Evolutionary conservation across 768 basidiomycete genomes (phyloP), one percentile per base, ranked within the genome.

Genomic region (Xerocomus spinulosus): DNA sequence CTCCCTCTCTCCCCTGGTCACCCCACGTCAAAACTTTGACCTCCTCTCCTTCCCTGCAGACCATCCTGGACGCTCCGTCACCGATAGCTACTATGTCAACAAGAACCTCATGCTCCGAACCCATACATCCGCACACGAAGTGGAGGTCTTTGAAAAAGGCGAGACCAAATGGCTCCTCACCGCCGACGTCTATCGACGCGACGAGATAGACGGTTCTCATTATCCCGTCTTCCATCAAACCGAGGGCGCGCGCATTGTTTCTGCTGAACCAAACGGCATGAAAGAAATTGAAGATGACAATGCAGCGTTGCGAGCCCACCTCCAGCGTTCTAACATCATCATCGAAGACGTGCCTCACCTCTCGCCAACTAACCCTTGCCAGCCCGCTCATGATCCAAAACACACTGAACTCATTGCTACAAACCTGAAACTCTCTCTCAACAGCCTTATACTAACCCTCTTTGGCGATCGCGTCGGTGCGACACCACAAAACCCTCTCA

Each of bases 161-260:
- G 74, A 85, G 53, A 82, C 85, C 18, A 78, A 78, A 44, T 99
- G 94, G 90, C 74, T 99, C 26, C 74, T 98, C 20, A 88, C 92
- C 9, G 93, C 96, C 25, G 96, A 99, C 71, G 96, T 99, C 44
- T 99, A 98, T 69, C 73, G 96, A 42, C 82, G 96, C 58, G 96
- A 99, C 77, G 96, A 98, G 70, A 98, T 99, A 52, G 96, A 99
- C 71, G 78, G 81, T 12, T 89, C 87, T 9, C 96, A 99, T 64
- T 96, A 97, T 66, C 96, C 96, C 5, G 90, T 96, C 30, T 99
- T 99, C 63, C 96, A 99, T 69, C 96, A 99, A 70, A 91, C 96
- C 70, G 96, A 99, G 64, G 96, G 95, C 25, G 92, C 93, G 12
- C 73, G 82, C 26, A 82, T 97, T 46, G 91, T 92, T 64, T 68